phyloP scores from a whole-genome alignment of 202 grass and related monocot species.

The Brachypodium distachyon region DNA sequence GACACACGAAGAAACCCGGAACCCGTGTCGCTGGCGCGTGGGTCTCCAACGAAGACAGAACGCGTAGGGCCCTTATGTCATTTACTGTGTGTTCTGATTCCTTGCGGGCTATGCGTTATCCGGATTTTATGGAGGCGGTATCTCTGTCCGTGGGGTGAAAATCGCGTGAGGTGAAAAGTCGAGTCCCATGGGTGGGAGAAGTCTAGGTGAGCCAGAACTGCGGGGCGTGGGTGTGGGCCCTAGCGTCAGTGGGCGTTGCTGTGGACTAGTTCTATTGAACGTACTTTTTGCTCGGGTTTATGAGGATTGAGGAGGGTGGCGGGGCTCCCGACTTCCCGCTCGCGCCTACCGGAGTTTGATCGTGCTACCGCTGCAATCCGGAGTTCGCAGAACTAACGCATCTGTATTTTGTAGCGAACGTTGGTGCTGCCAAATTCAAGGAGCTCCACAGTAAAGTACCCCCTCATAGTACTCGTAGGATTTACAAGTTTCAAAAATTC shows the following conservation, averaged over 20 bases:
- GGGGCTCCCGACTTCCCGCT: neutral
- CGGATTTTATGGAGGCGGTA: neutral
- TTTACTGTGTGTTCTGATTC: rapidly evolving
- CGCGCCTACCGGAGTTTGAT: neutral
- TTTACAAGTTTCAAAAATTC: too few species aligned
- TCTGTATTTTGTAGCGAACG: too few species aligned
- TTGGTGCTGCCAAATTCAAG: too few species aligned
- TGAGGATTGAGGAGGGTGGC: neutral
- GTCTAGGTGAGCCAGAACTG: neutral
- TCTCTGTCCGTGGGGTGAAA: neutral
- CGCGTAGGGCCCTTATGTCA: rapidly evolving
- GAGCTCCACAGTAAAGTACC: too few species aligned
- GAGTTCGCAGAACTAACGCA: too few species aligned
- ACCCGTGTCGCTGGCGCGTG: rapidly evolving
- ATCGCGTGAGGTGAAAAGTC: neutral
- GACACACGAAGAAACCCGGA: rapidly evolving
- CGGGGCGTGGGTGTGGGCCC: rapidly evolving
- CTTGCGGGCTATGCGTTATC: neutral
- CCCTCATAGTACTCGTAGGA: too few species aligned
- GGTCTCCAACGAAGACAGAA: rapidly evolving
- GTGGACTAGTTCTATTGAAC: neutral
- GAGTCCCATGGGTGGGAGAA: neutral
- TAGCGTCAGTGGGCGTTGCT: neutral
- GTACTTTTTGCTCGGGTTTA: too few species aligned
- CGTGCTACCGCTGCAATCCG: too few species aligned